These are phyloP conservation scores for Nelumbo lutea DNA, from an alignment of 164 flowering plant genomes.

Conservation along the genomic window DNA sequence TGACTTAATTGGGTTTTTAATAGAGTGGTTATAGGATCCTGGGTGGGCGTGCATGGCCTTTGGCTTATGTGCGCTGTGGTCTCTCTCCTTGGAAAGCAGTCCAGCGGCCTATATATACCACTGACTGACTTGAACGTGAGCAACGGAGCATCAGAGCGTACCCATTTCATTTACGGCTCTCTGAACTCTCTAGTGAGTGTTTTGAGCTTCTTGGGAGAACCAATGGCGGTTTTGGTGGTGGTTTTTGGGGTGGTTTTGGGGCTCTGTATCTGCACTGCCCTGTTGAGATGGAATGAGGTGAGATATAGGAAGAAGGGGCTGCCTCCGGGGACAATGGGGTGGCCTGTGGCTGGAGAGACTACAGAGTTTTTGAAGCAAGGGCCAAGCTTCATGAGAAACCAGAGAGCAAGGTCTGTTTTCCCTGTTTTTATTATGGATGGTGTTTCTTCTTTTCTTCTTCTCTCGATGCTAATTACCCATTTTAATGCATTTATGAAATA, in stretches of 20 bases:
- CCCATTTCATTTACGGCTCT: slow-evolving; percentile 28
- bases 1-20: not conserved
- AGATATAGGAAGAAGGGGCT: slow-evolving; percentile 72
- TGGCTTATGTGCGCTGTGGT: slow-evolving; percentile 1
- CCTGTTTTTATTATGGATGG: not conserved
- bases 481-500: not conserved
- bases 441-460: not conserved
- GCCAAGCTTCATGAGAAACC: slow-evolving; percentile 80
- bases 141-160: not conserved
- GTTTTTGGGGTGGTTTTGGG: slow-evolving; percentile 30
- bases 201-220: slow-evolving; percentile 27
- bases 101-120: slow-evolving; percentile 34
- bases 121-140: slow-evolving; percentile 5
- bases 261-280: slow-evolving; percentile 45
- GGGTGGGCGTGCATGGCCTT: not conserved
- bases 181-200: slow-evolving; percentile 7
- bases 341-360: slow-evolving; percentile 96
- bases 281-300: slow-evolving; percentile 79
- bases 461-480: not conserved
- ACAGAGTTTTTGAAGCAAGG: slow-evolving; percentile 90
- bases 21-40: not conserved
- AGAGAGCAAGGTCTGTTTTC: slow-evolving; percentile 62
- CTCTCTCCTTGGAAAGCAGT: slow-evolving; percentile 9
- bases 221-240: slow-evolving; percentile 59
- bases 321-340: slow-evolving; percentile 98